phyloP scores from a whole-genome alignment of 2,329 filamentous ascomycete genomes.

The Cordyceps tenuipes region DNA sequence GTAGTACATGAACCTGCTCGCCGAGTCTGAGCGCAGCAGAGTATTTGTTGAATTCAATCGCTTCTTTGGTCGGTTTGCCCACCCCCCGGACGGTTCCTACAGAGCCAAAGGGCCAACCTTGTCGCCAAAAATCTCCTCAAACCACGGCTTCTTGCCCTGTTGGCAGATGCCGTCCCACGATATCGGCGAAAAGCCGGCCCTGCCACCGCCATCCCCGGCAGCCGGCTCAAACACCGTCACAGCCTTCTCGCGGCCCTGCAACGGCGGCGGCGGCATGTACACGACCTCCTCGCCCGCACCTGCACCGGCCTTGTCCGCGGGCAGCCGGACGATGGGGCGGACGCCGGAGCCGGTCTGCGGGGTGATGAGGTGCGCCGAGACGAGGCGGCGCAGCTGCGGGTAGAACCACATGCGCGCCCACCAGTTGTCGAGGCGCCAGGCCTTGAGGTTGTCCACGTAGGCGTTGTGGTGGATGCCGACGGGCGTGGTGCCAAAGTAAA shows the following conservation, averaged over 20 bases:
- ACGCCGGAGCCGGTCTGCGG: slow-evolving; percentile 10
- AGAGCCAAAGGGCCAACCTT: slow-evolving; percentile 21
- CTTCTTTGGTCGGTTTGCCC: background rate
- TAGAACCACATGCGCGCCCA: slow-evolving; percentile 31
- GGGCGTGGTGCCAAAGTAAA: slow-evolving; percentile 28
- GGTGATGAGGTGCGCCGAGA: slow-evolving; percentile 20
- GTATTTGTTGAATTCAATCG: background rate
- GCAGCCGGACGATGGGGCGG: slow-evolving; percentile 17
- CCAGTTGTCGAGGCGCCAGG: slow-evolving; percentile 25
- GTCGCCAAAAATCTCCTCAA: slow-evolving; percentile 27
- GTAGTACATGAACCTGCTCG: background rate
- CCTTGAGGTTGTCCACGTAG: slow-evolving; percentile 25
- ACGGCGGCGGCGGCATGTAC: slow-evolving; percentile 18
- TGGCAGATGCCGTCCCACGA: slow-evolving; percentile 28
- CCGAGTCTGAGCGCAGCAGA: background rate
- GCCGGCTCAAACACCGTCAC: slow-evolving; percentile 13
- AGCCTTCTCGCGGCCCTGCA: background rate
- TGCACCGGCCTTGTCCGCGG: background rate
- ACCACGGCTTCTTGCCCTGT: slow-evolving; percentile 22
- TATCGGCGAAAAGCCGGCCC: slow-evolving; percentile 18
- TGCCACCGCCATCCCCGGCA: background rate
- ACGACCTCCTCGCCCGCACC: slow-evolving; percentile 9
- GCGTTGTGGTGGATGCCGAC: slow-evolving; percentile 31
- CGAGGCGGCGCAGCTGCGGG: slow-evolving; percentile 22
- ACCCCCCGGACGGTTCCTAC: too few relatives aligned